These are phyloP conservation scores for Cyberlindnera meyerae DNA, from an alignment of 805 yeast species.

Conservation along the genomic window DNA sequence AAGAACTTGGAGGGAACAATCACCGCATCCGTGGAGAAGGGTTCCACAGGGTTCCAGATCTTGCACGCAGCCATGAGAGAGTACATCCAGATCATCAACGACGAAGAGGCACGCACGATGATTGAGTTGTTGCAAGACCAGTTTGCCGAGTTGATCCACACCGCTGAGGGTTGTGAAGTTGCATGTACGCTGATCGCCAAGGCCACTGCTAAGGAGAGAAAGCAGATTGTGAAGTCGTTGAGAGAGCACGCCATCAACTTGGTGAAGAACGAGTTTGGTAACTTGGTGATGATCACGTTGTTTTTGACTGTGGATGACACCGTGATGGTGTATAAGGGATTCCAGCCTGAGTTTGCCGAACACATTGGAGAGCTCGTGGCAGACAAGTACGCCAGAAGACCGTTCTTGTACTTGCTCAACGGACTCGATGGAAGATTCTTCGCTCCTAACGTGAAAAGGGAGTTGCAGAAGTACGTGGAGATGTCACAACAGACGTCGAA, in stretches of 20 bases:
- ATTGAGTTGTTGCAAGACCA: constrained; percentile 82
- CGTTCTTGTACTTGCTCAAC: constrained; percentile 72
- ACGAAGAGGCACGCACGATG: constrained; percentile 69
- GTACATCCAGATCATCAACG: constrained; percentile 66
- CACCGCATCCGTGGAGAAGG: constrained; percentile 87
- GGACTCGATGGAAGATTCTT: constrained; percentile 82
- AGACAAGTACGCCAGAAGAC: constrained; percentile 83
- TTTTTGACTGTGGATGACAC: constrained; percentile 93
- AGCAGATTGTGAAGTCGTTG: constrained; percentile 63
- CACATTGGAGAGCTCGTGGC: constrained; percentile 49
- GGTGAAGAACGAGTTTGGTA: constrained; percentile 83
- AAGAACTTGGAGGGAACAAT: constrained; percentile 78
- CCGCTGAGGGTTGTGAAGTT: constrained; percentile 90
- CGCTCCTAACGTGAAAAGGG: constrained; percentile 61
- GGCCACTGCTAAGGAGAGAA: constrained; percentile 91
- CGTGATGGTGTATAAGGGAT: constrained; percentile 70
- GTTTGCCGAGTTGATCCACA: constrained; percentile 91
- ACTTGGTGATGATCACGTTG: constrained; percentile 68
- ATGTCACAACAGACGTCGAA: constrained; percentile 70
- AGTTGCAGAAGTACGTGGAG: constrained; percentile 54
- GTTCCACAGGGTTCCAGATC: constrained; percentile 93
- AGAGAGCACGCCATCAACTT: constrained; percentile 72
- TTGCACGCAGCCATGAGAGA: constrained; percentile 96
- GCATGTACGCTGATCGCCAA: constrained; percentile 75
- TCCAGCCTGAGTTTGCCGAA: constrained; percentile 53